These are phyloP conservation scores for Phoenix dactylifera DNA, from an alignment of 176 grass and related monocot species.

Conservation along the genomic window DNA sequence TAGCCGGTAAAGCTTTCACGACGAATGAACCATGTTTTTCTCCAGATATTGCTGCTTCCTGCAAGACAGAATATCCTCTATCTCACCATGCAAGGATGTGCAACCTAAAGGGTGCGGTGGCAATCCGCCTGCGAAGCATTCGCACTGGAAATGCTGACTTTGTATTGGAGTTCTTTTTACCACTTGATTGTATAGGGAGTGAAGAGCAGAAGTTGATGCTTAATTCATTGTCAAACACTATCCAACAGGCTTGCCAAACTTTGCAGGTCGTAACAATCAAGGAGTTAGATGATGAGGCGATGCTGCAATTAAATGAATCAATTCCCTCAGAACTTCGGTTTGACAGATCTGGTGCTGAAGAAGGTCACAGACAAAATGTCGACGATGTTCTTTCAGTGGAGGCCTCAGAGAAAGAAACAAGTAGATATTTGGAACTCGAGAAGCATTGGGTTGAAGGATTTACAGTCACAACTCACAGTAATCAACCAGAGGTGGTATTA, in stretches of 20 bases:
- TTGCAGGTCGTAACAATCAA: constrained; percentile 59
- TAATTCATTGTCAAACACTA: constrained; percentile 63
- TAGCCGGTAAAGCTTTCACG: constrained; percentile 65
- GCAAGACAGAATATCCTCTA: constrained; percentile 67
- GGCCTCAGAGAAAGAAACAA: constrained; percentile 37
- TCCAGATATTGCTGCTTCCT: constrained; percentile 53
- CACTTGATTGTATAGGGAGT: constrained; percentile 36
- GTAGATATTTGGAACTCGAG: constrained; percentile 20
- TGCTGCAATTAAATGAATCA: constrained; percentile 43
- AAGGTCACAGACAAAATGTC: constrained; percentile 31
- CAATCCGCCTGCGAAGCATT: constrained; percentile 67
- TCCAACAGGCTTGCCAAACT: constrained; percentile 65
- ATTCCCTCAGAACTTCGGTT: constrained; percentile 26
- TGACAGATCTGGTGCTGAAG: not conserved
- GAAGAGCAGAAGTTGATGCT: constrained; percentile 77
- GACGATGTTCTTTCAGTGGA: constrained; percentile 31
- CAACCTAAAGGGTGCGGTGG: constrained; percentile 73
- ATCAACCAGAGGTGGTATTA: constrained; percentile 2
- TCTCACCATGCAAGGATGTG: constrained; percentile 91
- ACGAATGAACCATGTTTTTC: constrained; percentile 81
- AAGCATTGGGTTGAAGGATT: constrained; percentile 23
- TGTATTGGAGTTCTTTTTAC: constrained; percentile 91
- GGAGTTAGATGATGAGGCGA: constrained; percentile 56
- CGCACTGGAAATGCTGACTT: constrained; percentile 57
- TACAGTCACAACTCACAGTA: not conserved